These are phyloP conservation scores for Trypanosoma vivax DNA, from an alignment of 208 protist species.

Conservation along the genomic window DNA sequence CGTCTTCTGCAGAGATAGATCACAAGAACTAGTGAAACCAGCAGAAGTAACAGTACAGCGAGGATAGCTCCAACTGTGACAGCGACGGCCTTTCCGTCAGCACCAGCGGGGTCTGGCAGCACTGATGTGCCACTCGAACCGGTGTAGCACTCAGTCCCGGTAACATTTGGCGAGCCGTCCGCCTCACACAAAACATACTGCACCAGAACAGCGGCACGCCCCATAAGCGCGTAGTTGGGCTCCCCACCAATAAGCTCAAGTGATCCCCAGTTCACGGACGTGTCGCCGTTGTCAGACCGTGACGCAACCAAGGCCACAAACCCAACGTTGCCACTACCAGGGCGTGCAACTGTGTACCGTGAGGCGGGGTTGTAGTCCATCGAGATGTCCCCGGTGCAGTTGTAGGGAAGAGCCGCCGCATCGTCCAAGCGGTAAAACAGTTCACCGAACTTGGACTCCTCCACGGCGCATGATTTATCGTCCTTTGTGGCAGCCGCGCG, in stretches of 20 bases:
- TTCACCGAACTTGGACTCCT: background rate
- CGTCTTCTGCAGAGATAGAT: no score
- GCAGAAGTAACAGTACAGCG: no score
- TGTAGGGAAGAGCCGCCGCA: background rate
- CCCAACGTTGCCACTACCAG: background rate
- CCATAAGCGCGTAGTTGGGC: background rate
- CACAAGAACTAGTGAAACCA: no score
- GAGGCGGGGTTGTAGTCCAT: conserved; percentile 9
- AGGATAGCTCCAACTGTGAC: no score
- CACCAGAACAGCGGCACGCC: background rate
- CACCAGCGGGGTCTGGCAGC: no score
- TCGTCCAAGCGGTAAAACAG: conserved; percentile 7
- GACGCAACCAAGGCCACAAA: conserved; percentile 6
- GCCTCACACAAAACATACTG: background rate
- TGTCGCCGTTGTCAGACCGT: background rate
- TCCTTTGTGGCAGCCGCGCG: background rate
- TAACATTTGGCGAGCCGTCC: background rate
- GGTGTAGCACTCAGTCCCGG: background rate
- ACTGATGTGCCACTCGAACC: background rate
- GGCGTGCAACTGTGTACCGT: background rate
- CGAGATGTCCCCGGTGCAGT: background rate
- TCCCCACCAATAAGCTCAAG: background rate
- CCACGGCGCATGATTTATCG: background rate
- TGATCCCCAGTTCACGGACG: no score
- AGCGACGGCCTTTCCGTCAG: no score